Evolutionary conservation across 768 basidiomycete genomes (phyloP), one percentile per base, ranked within the genome.

Genomic region (Mrakia hoshinonis): DNA sequence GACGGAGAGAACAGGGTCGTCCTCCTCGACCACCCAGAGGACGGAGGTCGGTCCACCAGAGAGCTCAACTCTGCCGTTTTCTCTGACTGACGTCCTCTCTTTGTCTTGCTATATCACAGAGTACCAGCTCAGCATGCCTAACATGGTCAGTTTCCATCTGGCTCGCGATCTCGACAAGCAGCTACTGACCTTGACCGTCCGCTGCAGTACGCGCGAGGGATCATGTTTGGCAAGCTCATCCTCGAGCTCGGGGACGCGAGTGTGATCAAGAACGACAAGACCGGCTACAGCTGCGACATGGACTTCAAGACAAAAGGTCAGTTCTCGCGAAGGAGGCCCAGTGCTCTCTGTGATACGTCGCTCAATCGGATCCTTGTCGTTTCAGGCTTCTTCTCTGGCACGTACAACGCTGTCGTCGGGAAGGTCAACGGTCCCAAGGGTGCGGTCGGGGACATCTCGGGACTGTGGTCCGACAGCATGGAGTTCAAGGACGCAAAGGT

Each of bases 261-360:
- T 75, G 84, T 82, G 10, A 91, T 92, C 70, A 87, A 86, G 82
- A 93, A 92, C 81, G 87, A 90, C 76, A 86, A 86, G 76, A 85
- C 86, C 54, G 86, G 86, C 24, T 79, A 91, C 73, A 81, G 79
- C 58, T 90, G 89, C 73, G 92, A 95, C 77, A 81, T 98, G 46
- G 92, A 97, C 75, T 99, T 98, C 83, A 98, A 97, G 84, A 94
- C 93, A 49, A 98, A 96, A 86, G 92, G 90, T 34, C 43, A 7
- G 43, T 43, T 15, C 43, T 43, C 43, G 6, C 43, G 43, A n/a
- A n/a, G n/a, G n/a, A n/a, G n/a, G n/a, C n/a, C n/a, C n/a, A n/a
- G n/a, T n/a, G n/a, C n/a, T n/a, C n/a, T n/a, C n/a, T n/a, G n/a
- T n/a, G n/a, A n/a, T n/a, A n/a, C n/a, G n/a, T n/a, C n/a, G n/a